Evolutionary conservation across 2,329 filamentous ascomycete species (phyloP).

Genomic region (Clonostachys solani): DNA sequence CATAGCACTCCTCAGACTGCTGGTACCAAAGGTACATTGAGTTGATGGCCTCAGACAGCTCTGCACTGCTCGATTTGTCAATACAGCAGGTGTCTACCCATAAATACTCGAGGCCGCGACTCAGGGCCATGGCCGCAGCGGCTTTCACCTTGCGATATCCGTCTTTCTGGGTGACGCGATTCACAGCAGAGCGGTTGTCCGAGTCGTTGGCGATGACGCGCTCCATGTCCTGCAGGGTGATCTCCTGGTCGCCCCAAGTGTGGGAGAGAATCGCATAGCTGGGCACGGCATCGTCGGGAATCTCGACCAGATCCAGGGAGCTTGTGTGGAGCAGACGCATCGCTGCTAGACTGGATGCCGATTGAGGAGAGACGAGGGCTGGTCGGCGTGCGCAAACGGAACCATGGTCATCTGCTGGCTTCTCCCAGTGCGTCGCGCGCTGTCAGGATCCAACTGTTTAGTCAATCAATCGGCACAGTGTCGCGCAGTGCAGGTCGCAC

Average conservation of each 20-base stretch:
- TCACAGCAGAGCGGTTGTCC: not conserved
- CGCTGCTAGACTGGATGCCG: not conserved
- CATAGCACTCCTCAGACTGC: conserved; percentile 15
- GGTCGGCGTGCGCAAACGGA: too few relatives aligned
- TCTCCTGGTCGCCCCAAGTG: conserved; percentile 17
- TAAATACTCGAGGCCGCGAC: not conserved
- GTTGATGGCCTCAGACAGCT: conserved; percentile 17
- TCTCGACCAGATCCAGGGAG: conserved; percentile 9
- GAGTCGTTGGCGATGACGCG: not conserved
- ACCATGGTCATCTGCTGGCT: too few relatives aligned
- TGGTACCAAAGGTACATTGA: conserved; percentile 18
- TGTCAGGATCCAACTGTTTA: too few relatives aligned
- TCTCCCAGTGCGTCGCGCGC: too few relatives aligned
- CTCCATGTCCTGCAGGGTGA: conserved; percentile 16
- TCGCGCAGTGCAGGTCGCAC: too few relatives aligned
- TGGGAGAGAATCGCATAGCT: conserved; percentile 23
- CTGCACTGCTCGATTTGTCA: conserved; percentile 14
- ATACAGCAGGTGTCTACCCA: conserved; percentile 20
- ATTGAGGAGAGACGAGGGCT: too few relatives aligned
- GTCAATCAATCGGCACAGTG: too few relatives aligned
- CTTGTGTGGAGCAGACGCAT: conserved; percentile 15
- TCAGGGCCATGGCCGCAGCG: not conserved
- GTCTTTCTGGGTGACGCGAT: not conserved
- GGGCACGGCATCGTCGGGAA: conserved; percentile 8
- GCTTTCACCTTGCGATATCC: not conserved